Evolutionary conservation across 768 basidiomycete genomes (phyloP).

Genomic region (Piloderma croceum): DNA sequence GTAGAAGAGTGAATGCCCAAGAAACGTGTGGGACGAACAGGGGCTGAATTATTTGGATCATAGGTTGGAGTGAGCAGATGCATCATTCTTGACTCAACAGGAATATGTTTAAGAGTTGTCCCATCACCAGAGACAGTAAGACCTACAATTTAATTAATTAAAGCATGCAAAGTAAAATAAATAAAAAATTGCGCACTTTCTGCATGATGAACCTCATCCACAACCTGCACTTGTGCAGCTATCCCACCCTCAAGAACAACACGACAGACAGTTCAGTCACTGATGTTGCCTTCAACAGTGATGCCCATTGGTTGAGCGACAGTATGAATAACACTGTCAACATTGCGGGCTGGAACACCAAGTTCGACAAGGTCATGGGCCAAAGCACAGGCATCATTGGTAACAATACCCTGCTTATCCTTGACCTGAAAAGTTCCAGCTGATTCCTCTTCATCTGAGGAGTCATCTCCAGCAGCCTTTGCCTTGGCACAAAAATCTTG

Average conservation of each 20-base stretch:
- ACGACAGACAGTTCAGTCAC: conserved; percentile 9
- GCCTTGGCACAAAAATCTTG: no score
- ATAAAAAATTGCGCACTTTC: background rate
- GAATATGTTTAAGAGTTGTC: conserved; percentile 20
- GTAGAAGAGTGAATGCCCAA: conserved; percentile 13
- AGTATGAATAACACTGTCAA: no score
- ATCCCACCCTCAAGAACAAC: conserved; percentile 16
- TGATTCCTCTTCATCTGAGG: no score
- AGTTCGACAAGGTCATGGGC: no score
- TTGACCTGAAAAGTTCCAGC: no score
- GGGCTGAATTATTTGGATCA: conserved; percentile 9
- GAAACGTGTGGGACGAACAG: conserved; percentile 12
- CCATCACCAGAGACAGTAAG: conserved; percentile 22
- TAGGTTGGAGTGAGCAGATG: conserved; percentile 14
- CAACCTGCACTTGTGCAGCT: conserved; percentile 21
- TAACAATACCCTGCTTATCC: no score
- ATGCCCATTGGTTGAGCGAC: no score
- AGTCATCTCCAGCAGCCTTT: no score
- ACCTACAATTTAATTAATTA: conserved; percentile 1
- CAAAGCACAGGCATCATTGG: no score
- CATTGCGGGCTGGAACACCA: no score
- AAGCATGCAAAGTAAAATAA: background rate
- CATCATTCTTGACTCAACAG: conserved; percentile 15
- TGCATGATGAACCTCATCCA: conserved; percentile 14
- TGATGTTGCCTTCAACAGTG: conserved; percentile 11